Percentiles rank a stretch among this genome's conserved stretches.
These are phyloP conservation scores for Elsinoe perseae DNA, from an alignment of 2,329 filamentous ascomycete genomes.

Conservation along the genomic window DNA sequence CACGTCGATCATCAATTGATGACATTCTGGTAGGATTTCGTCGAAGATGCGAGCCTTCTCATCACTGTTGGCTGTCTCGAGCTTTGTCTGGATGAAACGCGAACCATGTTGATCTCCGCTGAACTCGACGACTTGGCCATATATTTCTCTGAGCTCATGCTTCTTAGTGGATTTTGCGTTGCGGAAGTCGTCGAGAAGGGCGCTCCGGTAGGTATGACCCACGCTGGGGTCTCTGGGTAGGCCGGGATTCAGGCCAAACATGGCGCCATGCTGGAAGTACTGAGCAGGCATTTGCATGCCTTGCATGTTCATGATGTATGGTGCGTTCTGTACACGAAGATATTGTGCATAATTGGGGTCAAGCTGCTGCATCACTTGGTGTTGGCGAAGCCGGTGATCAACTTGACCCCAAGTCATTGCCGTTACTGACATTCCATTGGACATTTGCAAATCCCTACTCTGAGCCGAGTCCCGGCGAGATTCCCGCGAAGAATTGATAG, in stretches of 20 bases:
- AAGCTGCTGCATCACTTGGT: constrained; percentile 4
- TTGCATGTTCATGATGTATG: constrained; percentile 30
- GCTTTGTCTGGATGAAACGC: constrained; percentile 86
- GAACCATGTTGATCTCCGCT: constrained; percentile 94
- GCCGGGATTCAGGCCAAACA: constrained; percentile 2
- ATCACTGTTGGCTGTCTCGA: constrained; percentile 88
- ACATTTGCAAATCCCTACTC: constrained; percentile 38
- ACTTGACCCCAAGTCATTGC: constrained; percentile 33
- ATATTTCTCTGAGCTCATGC: constrained; percentile 84
- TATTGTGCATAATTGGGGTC: constrained; percentile 20
- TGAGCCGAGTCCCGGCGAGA: constrained; percentile 13
- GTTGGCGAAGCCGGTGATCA: constrained; percentile 25
- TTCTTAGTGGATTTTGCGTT: constrained; percentile 64
- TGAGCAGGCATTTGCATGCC: constrained; percentile 29
- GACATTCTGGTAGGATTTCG: constrained; percentile 74
- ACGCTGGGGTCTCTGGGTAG: neutral
- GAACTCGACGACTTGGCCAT: constrained; percentile 82
- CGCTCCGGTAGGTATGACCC: constrained; percentile 53
- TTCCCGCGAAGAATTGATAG: constrained; percentile 6
- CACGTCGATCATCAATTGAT: constrained; percentile 90
- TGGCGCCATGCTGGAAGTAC: constrained; percentile 25
- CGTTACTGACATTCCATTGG: constrained; percentile 21
- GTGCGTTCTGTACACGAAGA: constrained; percentile 29
- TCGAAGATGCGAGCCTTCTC: constrained; percentile 87
- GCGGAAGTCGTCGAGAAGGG: constrained; percentile 72